These are phyloP conservation scores for Pleurotus pulmonarius DNA, from an alignment of 768 basidiomycete genomes.

Conservation along the genomic window DNA sequence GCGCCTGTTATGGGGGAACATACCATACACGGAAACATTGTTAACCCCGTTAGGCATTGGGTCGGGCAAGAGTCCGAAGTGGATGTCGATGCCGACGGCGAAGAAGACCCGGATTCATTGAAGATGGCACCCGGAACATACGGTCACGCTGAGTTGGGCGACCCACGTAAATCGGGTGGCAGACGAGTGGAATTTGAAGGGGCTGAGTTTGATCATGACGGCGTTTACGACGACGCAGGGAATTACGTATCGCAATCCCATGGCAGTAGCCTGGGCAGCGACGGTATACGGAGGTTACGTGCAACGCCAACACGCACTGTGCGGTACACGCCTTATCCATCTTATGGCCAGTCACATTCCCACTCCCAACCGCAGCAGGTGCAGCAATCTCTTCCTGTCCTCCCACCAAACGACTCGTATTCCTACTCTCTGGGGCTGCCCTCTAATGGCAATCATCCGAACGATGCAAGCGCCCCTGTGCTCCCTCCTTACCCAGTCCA, in stretches of 20 bases:
- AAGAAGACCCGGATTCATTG: conserved; percentile 14
- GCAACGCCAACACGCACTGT: background rate
- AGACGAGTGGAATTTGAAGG: background rate
- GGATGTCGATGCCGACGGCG: conserved; percentile 32
- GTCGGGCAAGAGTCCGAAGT: background rate
- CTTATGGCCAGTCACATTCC: conserved; percentile 1
- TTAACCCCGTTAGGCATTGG: background rate
- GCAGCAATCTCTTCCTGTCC: background rate
- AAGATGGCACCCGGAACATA: too few species aligned
- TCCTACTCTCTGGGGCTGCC: background rate
- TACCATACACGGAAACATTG: background rate
- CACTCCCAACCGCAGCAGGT: background rate
- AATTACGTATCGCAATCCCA: conserved; percentile 1
- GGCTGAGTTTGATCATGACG: conserved; percentile 7
- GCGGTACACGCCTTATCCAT: conserved; percentile 8
- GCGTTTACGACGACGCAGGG: conserved; percentile 3
- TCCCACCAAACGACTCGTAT: background rate
- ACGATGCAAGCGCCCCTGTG: background rate
- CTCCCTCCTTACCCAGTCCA: background rate
- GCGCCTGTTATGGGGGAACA: background rate
- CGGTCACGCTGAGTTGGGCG: too few species aligned
- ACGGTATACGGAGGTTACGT: background rate
- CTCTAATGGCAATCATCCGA: background rate
- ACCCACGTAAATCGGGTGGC: background rate
- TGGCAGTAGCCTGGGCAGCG: background rate